Evolutionary conservation across 768 basidiomycete genomes (phyloP).

Genomic region (Rossbeevera mucosa): DNA sequence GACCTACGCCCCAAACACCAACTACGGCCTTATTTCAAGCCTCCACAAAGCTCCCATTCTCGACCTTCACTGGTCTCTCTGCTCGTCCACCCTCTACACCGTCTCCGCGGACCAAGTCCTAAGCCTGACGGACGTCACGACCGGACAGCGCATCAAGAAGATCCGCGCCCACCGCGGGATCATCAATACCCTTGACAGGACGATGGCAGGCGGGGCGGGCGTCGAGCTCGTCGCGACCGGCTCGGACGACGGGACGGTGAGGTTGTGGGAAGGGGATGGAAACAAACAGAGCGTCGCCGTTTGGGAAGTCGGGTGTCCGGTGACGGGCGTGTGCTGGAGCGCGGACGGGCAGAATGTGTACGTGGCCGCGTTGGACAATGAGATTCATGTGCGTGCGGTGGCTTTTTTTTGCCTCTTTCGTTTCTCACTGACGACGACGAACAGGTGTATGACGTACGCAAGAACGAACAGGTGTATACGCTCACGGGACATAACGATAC

Average conservation of each 20-base stretch:
- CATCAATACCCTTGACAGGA: slow-evolving; percentile 85
- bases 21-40: slow-evolving; percentile 81
- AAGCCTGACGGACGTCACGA: slow-evolving; percentile 69
- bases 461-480: slow-evolving; percentile 72
- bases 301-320: slow-evolving; percentile 84
- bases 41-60: slow-evolving; percentile 89
- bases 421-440: too few relatives aligned
- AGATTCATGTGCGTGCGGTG: slow-evolving; percentile 77
- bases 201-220: slow-evolving; percentile 79
- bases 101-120: slow-evolving; percentile 90
- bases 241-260: slow-evolving; percentile 88
- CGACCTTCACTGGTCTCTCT: slow-evolving; percentile 88
- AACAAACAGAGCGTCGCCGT: slow-evolving; percentile 70
- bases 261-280: slow-evolving; percentile 87
- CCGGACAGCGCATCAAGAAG: slow-evolving; percentile 75
- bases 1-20: slow-evolving; percentile 87
- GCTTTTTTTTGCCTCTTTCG: neutral
- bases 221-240: slow-evolving; percentile 83
- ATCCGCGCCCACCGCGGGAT: slow-evolving; percentile 89
- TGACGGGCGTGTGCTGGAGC: slow-evolving; percentile 90
- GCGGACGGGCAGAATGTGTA: slow-evolving; percentile 87
- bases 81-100: slow-evolving; percentile 67
- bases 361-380: slow-evolving; percentile 92
- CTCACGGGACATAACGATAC: slow-evolving; percentile 88
- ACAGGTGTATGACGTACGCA: slow-evolving; percentile 88